Base-by-base conservation (phyloP, 441 rosid species). In the Erodium texanum region DNA sequence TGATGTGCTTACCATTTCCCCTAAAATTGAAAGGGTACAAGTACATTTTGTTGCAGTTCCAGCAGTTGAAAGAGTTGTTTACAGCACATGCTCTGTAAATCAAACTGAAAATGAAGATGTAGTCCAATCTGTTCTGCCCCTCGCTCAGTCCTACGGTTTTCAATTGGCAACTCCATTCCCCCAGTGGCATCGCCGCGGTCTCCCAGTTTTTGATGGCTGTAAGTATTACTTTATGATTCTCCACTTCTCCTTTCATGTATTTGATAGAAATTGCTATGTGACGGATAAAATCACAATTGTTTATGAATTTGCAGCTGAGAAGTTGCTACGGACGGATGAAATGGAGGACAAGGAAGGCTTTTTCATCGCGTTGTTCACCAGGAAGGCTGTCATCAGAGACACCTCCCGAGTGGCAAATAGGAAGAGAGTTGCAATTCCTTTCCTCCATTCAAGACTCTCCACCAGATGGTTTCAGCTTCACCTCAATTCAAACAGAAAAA, bases 21-120 rank as follows among this genome's bases (percentile, higher is more conserved):
- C 67, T 1, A 12, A 12, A 27, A 29, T 23, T 70, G 23, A 14
- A 62, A 23, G 38, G 18, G 7, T 50, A 10, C 16, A 52, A 1
- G 8, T 41, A 41, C 48, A 41, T 41, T 58, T 12, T 56, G 11
- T 29, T 75, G 68, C 86, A 93, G 98, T 93, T 80, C 96, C 96
- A 62, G 82, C 83, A 64, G 87, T 87, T 43, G 91, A 89, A 76
- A 90, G 84, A 82, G 79, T 93, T 48, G 97, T 85, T 12, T 90
- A 93, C 82, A 90, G 95, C 79, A 90, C 98, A 14, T 93, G 98
- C 78, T 93, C 96, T 62, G 70, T 93, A 73, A 82, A 86, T 80
- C 97, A 87, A 77, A 78, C 74, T 23, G 98, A 93, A 75, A 90
- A 90, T 19, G 98, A 93, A 81, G 96, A 85, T 68, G 98, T 93